Evolutionary conservation across 768 basidiomycete species (phyloP), one percentile per base, ranked within the genome.

Genomic region (Lanmaoa rubissima): DNA sequence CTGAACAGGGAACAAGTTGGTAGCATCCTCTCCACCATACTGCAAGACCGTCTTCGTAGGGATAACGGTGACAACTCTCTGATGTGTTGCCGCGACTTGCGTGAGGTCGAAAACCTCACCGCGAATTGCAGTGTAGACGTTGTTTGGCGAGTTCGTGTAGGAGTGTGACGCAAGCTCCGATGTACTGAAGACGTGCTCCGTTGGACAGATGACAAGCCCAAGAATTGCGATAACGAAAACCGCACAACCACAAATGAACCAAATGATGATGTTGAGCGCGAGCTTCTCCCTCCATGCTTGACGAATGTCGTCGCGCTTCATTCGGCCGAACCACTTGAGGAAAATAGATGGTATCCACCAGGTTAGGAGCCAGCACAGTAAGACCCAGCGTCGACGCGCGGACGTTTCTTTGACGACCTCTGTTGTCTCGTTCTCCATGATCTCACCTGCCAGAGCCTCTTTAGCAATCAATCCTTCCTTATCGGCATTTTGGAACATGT

Each of bases 211-310:
- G 56, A 99, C 72, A 51, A 81, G 71, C 12, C 92, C 93, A 31
- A 98, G 78, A 26, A 95, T 72, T 11, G 92, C 92, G 66, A 98
- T 95, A 65, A 99, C 90, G 72, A 99, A 98, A 46, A 94, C 80
- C 1, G 93, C 87, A 63, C 84, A 85, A n/a, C 73, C 88, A 60
- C 94, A 98, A 32, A 91, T 78, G 67, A 97, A 85, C 96, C 95
- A 98, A 64, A 99, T 98, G 74, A 99, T 77, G 56, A 99, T 73
- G 72, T 98, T 98, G 67, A 98, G 82, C 4, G 93, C 92, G 1
- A 98, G 78, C 73, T 99, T 98, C 74, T 98, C 97, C 56, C 96
- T 78, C 97, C 97, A 99, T 2, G 97, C 97, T 72, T 98, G 94
- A 26, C 90, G 84, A 24, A 99, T 80, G 65, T 99, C 97, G 60